Percentiles rank a stretch among this genome's conserved stretches.
phyloP scores from a whole-genome alignment of 2,329 filamentous ascomycete species.

The Colletotrichum falcatum region DNA sequence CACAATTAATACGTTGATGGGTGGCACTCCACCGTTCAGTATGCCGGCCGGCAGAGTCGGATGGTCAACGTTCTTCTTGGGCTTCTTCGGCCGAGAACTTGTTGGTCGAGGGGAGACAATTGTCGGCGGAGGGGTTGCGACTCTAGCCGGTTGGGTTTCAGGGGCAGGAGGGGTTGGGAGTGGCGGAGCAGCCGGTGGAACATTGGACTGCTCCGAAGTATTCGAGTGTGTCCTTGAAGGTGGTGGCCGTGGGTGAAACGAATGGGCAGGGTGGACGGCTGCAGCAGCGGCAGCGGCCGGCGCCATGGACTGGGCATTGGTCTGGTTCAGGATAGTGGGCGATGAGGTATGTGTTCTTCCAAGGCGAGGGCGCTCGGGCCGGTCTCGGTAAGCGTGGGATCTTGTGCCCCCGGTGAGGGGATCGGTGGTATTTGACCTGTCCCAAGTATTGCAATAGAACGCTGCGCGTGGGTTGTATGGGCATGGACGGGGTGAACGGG shows the following conservation, averaged over 20 bases:
- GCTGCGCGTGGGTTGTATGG: slow-evolving; percentile 53
- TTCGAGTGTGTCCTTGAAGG: slow-evolving; percentile 70
- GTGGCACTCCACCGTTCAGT: slow-evolving; percentile 86
- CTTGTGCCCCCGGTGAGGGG: slow-evolving; percentile 80
- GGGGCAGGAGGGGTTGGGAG: slow-evolving; percentile 65
- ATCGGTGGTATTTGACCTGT: slow-evolving; percentile 84
- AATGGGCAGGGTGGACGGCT: slow-evolving; percentile 53
- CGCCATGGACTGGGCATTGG: slow-evolving; percentile 53
- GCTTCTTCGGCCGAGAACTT: slow-evolving; percentile 61
- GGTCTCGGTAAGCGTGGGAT: slow-evolving; percentile 66
- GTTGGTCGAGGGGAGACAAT: slow-evolving; percentile 62
- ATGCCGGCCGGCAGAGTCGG: slow-evolving; percentile 69
- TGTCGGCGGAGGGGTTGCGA: slow-evolving; percentile 66
- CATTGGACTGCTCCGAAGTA: slow-evolving; percentile 64
- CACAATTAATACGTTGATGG: slow-evolving; percentile 97
- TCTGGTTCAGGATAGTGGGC: slow-evolving; percentile 73
- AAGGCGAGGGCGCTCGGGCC: slow-evolving; percentile 70
- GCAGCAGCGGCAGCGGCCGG: slow-evolving; percentile 49
- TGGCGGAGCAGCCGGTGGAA: slow-evolving; percentile 62
- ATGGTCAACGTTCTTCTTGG: slow-evolving; percentile 62
- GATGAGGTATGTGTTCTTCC: slow-evolving; percentile 83
- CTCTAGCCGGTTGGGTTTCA: slow-evolving; percentile 57
- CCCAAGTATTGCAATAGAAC: slow-evolving; percentile 83
- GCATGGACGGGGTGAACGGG: slow-evolving; percentile 42
- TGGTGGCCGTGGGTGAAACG: slow-evolving; percentile 53